Conservation (phyloP, 2,329 filamentous ascomycete genomes). For the Fusarium praegraminearum region DNA sequence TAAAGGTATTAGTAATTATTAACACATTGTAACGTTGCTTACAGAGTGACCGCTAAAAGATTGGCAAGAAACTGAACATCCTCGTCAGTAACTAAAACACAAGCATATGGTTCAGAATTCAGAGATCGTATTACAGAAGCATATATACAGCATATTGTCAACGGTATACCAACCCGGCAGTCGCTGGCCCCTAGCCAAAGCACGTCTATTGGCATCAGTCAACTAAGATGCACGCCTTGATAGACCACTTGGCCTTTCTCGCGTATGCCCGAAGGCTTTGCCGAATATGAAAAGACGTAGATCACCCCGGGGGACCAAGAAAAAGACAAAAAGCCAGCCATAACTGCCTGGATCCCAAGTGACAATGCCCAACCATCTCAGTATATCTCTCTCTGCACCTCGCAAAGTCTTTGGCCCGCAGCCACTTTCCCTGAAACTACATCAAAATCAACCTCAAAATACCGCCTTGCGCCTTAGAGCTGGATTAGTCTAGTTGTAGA, state of each 20-base stretch:
- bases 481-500: conserved; percentile 10
- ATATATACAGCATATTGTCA: too few species aligned
- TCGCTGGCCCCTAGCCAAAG: not conserved
- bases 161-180: not conserved
- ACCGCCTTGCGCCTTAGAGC: not conserved
- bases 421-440: not conserved
- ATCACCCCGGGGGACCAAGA: not conserved
- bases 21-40: too few species aligned
- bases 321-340: conserved; percentile 2
- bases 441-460: conserved; percentile 19
- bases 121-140: too few species aligned
- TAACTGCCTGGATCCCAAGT: conserved; percentile 1
- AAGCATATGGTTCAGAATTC: too few species aligned
- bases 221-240: not conserved
- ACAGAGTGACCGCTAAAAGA: too few species aligned
- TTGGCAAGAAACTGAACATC: too few species aligned
- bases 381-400: conserved; percentile 2
- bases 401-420: conserved; percentile 1
- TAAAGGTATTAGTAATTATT: too few species aligned
- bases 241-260: not conserved
- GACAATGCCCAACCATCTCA: not conserved
- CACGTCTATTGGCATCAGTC: not conserved
- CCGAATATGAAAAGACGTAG: conserved; percentile 5
- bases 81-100: too few species aligned
- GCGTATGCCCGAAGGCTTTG: not conserved